Evolutionary conservation across 2,329 filamentous ascomycete genomes (phyloP).

Genomic region (Colletotrichum destructivum): DNA sequence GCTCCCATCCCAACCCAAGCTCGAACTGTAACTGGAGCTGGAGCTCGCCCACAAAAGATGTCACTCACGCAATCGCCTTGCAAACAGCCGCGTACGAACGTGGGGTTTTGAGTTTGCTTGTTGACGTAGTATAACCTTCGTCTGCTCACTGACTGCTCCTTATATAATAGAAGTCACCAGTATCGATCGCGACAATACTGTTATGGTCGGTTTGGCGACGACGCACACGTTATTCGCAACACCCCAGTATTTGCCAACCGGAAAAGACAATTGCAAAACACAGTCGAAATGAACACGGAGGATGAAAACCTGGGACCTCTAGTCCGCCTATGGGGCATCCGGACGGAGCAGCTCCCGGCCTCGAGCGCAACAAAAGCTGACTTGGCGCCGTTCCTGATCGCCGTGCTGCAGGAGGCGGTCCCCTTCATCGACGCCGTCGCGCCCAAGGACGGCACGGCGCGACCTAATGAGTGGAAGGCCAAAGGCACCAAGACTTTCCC

Average conservation of each 20-base stretch:
- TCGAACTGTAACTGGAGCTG: not conserved
- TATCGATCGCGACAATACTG: not conserved
- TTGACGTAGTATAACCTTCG: constrained; percentile 20
- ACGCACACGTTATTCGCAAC: constrained; percentile 14
- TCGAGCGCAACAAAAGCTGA: constrained; percentile 56
- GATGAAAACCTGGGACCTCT: constrained; percentile 59
- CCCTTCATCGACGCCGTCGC: constrained; percentile 71
- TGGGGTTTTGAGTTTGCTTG: constrained; percentile 36
- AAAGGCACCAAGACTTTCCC: constrained; percentile 65
- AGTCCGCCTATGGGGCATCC: constrained; percentile 69
- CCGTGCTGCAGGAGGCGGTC: constrained; percentile 71
- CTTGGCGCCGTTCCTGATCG: constrained; percentile 65
- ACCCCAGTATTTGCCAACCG: constrained; percentile 1
- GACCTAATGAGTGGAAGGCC: constrained; percentile 63
- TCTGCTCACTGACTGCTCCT: constrained; percentile 8
- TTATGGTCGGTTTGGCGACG: not conserved
- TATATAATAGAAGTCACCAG: constrained; percentile 10
- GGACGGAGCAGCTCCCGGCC: constrained; percentile 62
- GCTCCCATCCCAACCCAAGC: constrained; percentile 10
- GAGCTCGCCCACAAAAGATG: constrained; percentile 14
- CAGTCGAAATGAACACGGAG: constrained; percentile 22
- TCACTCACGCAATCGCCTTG: constrained; percentile 21
- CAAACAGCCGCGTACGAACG: constrained; percentile 24
- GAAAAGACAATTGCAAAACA: not conserved
- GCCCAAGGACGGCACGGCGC: constrained; percentile 53